Evolutionary conservation across 176 grass and related monocot species (phyloP).

Genomic region (Lolium rigidum): DNA sequence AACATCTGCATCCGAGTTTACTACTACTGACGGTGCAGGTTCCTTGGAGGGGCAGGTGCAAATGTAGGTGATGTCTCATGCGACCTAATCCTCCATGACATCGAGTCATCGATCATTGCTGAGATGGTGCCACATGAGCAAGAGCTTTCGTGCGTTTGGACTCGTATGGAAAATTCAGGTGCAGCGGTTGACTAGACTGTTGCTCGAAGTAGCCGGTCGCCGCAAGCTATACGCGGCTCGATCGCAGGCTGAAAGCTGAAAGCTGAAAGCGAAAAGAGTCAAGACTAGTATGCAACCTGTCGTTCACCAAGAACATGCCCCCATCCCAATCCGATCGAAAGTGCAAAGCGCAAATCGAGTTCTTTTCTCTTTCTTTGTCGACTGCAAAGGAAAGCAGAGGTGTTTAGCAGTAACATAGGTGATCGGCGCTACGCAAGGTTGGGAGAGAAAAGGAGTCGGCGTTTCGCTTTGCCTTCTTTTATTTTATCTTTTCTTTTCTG

Average conservation of each 20-base stretch:
- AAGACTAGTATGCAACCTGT: slow-evolving; percentile 39
- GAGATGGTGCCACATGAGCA: neutral
- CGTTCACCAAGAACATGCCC: slow-evolving; percentile 44
- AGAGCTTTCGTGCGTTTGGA: slow-evolving; percentile 46
- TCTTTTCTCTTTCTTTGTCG: slow-evolving; percentile 28
- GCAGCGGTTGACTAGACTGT: slow-evolving; percentile 26
- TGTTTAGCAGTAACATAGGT: slow-evolving; percentile 29
- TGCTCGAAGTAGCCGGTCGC: slow-evolving; percentile 12
- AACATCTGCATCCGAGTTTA: neutral
- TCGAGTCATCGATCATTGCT: slow-evolving; percentile 20
- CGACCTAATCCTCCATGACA: slow-evolving; percentile 41
- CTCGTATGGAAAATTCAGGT: slow-evolving; percentile 35
- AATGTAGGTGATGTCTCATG: slow-evolving; percentile 18
- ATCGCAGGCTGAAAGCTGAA: slow-evolving; percentile 25
- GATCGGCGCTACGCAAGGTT: slow-evolving; percentile 43
- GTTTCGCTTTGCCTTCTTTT: slow-evolving; percentile 43
- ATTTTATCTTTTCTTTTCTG: slow-evolving; percentile 2
- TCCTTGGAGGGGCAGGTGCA: slow-evolving; percentile 21
- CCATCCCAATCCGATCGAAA: slow-evolving; percentile 52
- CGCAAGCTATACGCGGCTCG: slow-evolving; percentile 9
- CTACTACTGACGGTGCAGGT: neutral
- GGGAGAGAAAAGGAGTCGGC: slow-evolving; percentile 42
- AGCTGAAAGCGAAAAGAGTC: slow-evolving; percentile 40
- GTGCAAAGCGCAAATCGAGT: slow-evolving; percentile 15
- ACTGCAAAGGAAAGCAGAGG: slow-evolving; percentile 31